Evolutionary conservation across 2,329 filamentous ascomycete genomes (phyloP).

Genomic region (Cladosporium austrohemisphaericum): DNA sequence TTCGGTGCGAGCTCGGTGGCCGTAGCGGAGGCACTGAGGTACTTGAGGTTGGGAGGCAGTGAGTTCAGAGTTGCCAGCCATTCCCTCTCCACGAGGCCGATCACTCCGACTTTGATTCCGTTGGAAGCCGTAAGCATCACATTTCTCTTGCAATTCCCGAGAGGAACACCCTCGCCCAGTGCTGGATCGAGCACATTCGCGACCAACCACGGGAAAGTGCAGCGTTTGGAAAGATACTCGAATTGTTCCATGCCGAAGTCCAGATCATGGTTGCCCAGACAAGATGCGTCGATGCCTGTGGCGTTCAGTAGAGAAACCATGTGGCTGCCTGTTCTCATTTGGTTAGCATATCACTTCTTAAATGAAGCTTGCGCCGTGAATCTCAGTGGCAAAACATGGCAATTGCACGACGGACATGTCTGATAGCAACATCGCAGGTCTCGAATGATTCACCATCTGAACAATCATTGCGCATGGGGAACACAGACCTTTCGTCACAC

Average conservation of each 20-base stretch:
- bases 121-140: constrained; percentile 75
- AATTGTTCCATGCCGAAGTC: constrained; percentile 87
- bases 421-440: too few species aligned
- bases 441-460: background rate
- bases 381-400: too few species aligned
- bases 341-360: too few species aligned
- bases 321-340: constrained; percentile 67
- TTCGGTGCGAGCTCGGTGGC: constrained; percentile 71
- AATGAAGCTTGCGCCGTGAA: too few species aligned
- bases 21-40: constrained; percentile 71
- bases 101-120: constrained; percentile 79
- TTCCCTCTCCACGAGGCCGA: constrained; percentile 81
- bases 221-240: constrained; percentile 66
- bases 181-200: constrained; percentile 85
- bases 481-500: constrained; percentile 77
- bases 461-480: too few species aligned
- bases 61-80: constrained; percentile 88
- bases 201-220: constrained; percentile 83
- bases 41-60: constrained; percentile 75
- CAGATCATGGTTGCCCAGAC: constrained; percentile 87
- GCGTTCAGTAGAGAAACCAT: constrained; percentile 84
- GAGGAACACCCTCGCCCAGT: constrained; percentile 67
- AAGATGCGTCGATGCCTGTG: constrained; percentile 74
- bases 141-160: constrained; percentile 72
- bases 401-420: too few species aligned